Evolutionary conservation across 2,329 filamentous ascomycete species (phyloP), one percentile per base, ranked within the genome.

Genomic region (Xylariaceae sp.): DNA sequence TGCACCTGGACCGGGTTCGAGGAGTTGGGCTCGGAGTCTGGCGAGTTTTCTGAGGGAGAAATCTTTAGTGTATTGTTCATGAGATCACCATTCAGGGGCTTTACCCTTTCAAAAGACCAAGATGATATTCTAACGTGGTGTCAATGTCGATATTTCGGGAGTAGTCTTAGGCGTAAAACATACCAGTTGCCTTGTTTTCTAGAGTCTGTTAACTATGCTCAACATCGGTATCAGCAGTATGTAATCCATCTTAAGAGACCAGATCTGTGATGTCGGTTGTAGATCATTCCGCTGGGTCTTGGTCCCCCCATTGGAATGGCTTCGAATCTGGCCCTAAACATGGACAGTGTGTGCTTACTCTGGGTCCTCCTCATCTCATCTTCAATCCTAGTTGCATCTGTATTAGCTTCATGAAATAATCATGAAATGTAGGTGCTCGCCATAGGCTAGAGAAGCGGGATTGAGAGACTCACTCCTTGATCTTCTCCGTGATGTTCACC

Each of bases 401-500:
- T 9, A 31, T 60, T 19, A 56, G 55, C n/a, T 36, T 44, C 10
- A 9, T 6, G 7, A 5, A 28, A 28, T 7, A 4, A 4, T 28
- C 7, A 28, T 28, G 4, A 7, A 7, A 28, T 7, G 4, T 28
- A 5, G 22, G 22, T 18, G 11, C 34, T 19, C 28, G 38, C 17
- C 16, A 2, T n/a, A 31, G 17, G 28, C 31, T 16, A 17, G 31
- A 17, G 6, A 9, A 2, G 11, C 19, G 4, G 7, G 22, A 28
- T 7, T 28, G 22, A 28, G 22, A 34, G 13, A 70, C 86, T 67
- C 75, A 96, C 93, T 97, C 94, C 81, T 99, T 99, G 78, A 99
- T 99, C 82, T 96, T 97, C 50, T 99, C 95, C 61, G 94, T 97
- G 62, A 99, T 99, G 78, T 97, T 97, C 73, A 97, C 94, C 94